These are phyloP conservation scores for Microthlaspi erraticum DNA, from an alignment of 345 rosid species.

Conservation along the genomic window DNA sequence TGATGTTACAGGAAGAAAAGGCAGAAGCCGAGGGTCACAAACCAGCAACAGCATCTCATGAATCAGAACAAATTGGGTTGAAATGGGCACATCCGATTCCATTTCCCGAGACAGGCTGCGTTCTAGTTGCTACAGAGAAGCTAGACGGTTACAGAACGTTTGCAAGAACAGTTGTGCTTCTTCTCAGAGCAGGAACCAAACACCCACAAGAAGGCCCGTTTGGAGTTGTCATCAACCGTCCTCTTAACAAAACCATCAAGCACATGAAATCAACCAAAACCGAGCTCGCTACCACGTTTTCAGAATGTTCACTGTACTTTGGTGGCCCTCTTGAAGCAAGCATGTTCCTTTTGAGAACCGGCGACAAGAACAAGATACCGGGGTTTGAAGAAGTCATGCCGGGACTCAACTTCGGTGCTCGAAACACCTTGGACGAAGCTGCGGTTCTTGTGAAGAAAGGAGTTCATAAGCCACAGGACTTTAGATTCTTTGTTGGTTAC, in stretches of 20 bases:
- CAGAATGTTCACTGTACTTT: slow-evolving; percentile 80
- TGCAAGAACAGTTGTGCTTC: slow-evolving; percentile 89
- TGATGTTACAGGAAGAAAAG: slow-evolving; percentile 47
- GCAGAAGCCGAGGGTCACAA: slow-evolving; percentile 59
- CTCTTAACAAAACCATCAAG: slow-evolving; percentile 76
- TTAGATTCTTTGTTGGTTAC: slow-evolving; percentile 87
- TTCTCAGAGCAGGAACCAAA: slow-evolving; percentile 80
- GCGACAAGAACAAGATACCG: slow-evolving; percentile 56
- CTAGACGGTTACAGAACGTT: slow-evolving; percentile 83
- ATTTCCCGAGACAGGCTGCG: slow-evolving; percentile 88
- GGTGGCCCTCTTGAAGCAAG: slow-evolving; percentile 94
- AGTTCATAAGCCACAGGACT: slow-evolving; percentile 73
- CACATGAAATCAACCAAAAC: slow-evolving; percentile 75
- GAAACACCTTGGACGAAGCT: slow-evolving; percentile 83
- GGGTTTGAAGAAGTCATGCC: slow-evolving; percentile 86
- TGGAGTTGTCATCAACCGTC: slow-evolving; percentile 87
- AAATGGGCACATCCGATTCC: slow-evolving; percentile 98
- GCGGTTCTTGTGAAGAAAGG: slow-evolving; percentile 80
- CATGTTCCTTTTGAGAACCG: slow-evolving; percentile 72
- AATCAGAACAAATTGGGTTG: slow-evolving; percentile 56
- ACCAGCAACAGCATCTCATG: slow-evolving; percentile 50
- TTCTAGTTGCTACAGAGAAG: slow-evolving; percentile 95
- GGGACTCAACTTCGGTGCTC: slow-evolving; percentile 78
- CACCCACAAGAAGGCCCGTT: slow-evolving; percentile 93
- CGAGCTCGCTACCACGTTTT: slow-evolving; percentile 79